Conservation (phyloP, 306 rosid species). For the Fragaria ananassa region DNA sequence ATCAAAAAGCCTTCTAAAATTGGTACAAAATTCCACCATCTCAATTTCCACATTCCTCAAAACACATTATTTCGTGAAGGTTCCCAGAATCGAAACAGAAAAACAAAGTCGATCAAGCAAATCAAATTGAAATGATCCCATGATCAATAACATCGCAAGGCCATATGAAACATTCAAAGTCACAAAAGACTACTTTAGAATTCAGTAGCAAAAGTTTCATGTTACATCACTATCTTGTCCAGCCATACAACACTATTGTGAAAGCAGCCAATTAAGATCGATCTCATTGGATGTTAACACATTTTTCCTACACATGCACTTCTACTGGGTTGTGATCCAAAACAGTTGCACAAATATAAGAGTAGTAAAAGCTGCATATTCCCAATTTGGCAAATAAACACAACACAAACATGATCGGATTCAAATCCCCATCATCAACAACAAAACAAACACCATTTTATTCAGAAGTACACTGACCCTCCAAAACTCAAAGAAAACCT, state of each 20-base stretch:
- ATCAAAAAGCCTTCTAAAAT: background rate
- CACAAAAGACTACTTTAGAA: background rate
- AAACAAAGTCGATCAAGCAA: background rate
- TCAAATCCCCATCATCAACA: background rate
- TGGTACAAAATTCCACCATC: background rate
- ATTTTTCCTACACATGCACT: background rate
- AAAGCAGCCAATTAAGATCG: no score
- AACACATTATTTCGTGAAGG: background rate
- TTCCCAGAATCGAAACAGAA: background rate
- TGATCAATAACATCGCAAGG: background rate
- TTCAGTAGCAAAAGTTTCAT: background rate
- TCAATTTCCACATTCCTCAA: background rate
- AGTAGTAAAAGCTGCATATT: background rate
- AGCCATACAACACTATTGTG: background rate
- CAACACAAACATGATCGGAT: background rate
- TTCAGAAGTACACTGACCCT: background rate
- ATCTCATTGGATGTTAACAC: no score
- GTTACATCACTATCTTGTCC: background rate
- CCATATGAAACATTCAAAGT: background rate
- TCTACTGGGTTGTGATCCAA: background rate
- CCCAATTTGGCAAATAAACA: background rate
- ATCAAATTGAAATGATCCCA: background rate
- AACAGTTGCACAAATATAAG: background rate
- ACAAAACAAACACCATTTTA: background rate
- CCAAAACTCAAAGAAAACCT: constrained; percentile 1